Evolutionary conservation across 345 rosid genomes (phyloP).

Genomic region (Geranium rotundifolium): DNA sequence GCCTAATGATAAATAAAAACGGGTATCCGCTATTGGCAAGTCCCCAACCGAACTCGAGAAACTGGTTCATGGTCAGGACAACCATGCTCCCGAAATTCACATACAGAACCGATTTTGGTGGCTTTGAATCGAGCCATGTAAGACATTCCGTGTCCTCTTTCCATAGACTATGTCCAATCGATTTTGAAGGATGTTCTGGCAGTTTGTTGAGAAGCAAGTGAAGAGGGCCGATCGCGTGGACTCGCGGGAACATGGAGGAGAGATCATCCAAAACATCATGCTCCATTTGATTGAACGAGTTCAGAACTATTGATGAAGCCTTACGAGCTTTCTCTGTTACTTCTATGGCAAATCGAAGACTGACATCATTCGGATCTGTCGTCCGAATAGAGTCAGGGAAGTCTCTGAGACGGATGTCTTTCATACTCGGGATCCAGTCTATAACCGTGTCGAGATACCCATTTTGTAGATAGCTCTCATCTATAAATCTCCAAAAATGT

Average conservation of each 20-base stretch:
- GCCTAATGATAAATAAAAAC: conserved; percentile 13
- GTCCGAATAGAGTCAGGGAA: conserved; percentile 23
- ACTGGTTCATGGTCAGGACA: not conserved
- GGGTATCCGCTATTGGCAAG: conserved; percentile 11
- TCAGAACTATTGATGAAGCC: conserved; percentile 23
- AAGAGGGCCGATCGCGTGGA: conserved; percentile 26
- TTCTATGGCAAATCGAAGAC: conserved; percentile 12
- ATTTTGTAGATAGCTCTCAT: conserved; percentile 14
- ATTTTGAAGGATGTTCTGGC: not conserved
- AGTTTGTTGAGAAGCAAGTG: conserved; percentile 12
- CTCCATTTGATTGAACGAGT: conserved; percentile 35
- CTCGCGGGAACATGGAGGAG: conserved; percentile 11
- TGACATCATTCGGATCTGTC: conserved; percentile 15
- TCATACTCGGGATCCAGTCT: conserved; percentile 35
- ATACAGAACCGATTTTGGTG: conserved; percentile 6
- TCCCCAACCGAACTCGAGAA: conserved; percentile 17
- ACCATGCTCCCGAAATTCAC: conserved; percentile 1
- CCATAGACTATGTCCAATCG: conserved; percentile 3
- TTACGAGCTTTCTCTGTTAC: conserved; percentile 18
- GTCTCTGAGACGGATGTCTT: too few relatives aligned
- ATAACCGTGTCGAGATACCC: conserved; percentile 20
- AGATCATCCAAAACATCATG: conserved; percentile 17
- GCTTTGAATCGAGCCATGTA: conserved; percentile 5
- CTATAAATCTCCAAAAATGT: too few relatives aligned
- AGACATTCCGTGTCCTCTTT: conserved; percentile 7